Base-by-base conservation (phyloP, 495 filamentous ascomycete species). In the Talaromyces wortmannii region DNA sequence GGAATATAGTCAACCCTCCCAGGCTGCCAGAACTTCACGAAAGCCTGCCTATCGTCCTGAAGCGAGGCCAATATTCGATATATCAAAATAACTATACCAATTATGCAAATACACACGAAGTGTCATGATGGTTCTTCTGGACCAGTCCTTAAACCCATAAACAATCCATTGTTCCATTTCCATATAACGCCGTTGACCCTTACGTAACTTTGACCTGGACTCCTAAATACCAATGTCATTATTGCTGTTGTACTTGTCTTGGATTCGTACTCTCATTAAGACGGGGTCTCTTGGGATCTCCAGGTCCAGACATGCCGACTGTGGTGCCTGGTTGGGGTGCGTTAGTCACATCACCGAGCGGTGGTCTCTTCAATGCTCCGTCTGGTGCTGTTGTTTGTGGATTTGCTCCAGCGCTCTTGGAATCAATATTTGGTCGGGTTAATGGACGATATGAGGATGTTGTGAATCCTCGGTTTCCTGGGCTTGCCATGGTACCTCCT, bases 281-380 rank as follows among this genome's bases (percentile, higher is more conserved):
- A 31, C 67, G 64, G 3, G 59, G 63, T 45, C 72, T 61, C 55
- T 77, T 77, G 1, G 67, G 67, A 40, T 75, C 72, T 57, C 58
- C 66, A 17, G 57, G 56, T 18, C 64, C 62, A 45, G 57, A 10
- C 8, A 32, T 15, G 31, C 33, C 61, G 56, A 55, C 59, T 60
- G 31, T 55, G 45, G 16, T 61, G n/a, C 61, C 40, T 6, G 59
- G 48, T 31, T 56, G 46, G n/a, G 64, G 60, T n/a, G 67, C 67
- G 58, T 78, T 78, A 4, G 78, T 79, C 31, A 81, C 75, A 56
- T 81, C 78, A n/a, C 61, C 70, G 52, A 81, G 58, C 0, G 77
- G 78, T 17, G 74, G 73, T 30, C 75, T 65, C 58, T 78, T 78
- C 10, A n/a, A 61, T 50, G 40, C 17, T 33, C 13, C 8, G 13